Evolutionary conservation across 305 asterid species (phyloP).

Genomic region (Fraxinus angustifolia): DNA sequence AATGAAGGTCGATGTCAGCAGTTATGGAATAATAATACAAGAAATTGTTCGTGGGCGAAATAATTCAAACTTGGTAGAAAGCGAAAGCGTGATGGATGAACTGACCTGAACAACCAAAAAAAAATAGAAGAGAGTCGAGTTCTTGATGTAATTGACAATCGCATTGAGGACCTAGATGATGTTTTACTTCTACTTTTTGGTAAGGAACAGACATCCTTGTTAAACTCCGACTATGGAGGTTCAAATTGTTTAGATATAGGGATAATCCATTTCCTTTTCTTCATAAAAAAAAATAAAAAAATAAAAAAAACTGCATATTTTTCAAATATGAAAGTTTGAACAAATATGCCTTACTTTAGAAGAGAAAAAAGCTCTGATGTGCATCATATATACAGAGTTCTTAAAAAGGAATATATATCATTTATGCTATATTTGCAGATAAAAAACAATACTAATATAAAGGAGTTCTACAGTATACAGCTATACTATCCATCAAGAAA

Average conservation of each 20-base stretch:
- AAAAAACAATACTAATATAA: conserved; percentile 12
- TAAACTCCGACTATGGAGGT: neutral
- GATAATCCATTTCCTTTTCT: neutral
- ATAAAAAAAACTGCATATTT: neutral
- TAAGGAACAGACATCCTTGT: neutral
- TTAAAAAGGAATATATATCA: conserved; percentile 1
- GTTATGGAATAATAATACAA: neutral
- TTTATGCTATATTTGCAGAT: neutral
- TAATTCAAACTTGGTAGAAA: neutral
- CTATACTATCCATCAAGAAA: conserved; percentile 20
- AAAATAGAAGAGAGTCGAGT: neutral
- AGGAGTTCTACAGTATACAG: conserved; percentile 36
- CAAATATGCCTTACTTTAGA: neutral
- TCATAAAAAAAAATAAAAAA: neutral
- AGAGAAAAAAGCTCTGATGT: neutral
- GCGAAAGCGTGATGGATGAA: neutral
- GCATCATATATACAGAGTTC: neutral
- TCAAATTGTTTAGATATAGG: neutral
- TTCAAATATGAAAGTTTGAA: neutral
- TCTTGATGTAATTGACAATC: neutral
- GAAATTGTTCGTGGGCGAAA: neutral
- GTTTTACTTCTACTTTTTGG: neutral
- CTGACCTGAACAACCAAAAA: neutral
- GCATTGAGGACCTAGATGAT: neutral
- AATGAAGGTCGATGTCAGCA: neutral